Conservation (phyloP, 2,329 filamentous ascomycete species). For the Penicillium polonicum region DNA sequence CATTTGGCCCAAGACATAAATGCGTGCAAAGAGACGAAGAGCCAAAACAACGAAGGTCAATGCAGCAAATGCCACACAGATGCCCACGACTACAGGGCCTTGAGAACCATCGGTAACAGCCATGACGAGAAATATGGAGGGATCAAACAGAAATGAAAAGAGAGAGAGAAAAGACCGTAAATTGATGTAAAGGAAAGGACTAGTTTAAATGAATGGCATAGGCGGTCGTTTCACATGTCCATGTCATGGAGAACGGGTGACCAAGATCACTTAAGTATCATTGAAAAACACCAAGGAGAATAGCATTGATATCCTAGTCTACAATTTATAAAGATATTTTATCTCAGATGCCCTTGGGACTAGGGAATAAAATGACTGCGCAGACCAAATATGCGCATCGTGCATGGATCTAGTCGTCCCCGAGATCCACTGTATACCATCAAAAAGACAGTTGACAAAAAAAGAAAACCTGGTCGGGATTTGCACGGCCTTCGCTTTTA, state of each 20-base stretch:
- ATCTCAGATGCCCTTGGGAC: neutral
- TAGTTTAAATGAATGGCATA: constrained; percentile 1
- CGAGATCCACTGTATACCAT: constrained; percentile 1
- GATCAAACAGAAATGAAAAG: neutral
- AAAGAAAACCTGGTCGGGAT: neutral
- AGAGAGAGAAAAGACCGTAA: neutral
- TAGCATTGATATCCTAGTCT: neutral
- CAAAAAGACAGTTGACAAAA: neutral
- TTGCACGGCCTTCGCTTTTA: neutral
- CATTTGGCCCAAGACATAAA: constrained; percentile 38
- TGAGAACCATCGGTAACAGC: constrained; percentile 28
- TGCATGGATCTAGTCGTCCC: constrained; percentile 6
- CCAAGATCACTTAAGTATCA: neutral
- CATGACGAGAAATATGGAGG: constrained; percentile 16
- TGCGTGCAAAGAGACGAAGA: constrained; percentile 42
- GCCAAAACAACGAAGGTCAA: constrained; percentile 40
- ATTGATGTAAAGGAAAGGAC: neutral
- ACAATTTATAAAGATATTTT: constrained; percentile 1
- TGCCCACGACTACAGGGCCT: constrained; percentile 35
- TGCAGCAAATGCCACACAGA: constrained; percentile 40
- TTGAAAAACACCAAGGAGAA: neutral
- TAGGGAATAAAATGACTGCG: constrained; percentile 2
- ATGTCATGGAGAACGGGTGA: neutral
- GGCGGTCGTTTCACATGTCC: constrained; percentile 1
- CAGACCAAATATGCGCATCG: neutral